Percentiles rank a stretch among this genome's conserved stretches.
Conservation (phyloP, 2,329 filamentous ascomycete species). For the Pseudodiploospora longispora region DNA sequence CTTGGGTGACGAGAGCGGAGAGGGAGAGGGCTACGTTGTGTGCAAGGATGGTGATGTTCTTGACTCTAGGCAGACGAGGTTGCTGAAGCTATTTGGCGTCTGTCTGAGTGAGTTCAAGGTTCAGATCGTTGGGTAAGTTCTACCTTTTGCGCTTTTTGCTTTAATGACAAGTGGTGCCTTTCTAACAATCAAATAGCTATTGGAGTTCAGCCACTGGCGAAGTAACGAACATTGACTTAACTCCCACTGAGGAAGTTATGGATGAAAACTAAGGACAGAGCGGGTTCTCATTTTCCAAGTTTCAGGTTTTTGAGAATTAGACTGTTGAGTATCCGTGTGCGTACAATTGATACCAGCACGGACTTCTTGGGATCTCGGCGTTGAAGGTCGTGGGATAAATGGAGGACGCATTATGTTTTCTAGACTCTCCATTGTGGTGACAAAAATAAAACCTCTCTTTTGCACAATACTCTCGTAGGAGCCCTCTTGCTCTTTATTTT, state of each 20-base stretch:
- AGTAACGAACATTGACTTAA: conserved; percentile 46
- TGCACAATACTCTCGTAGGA: background rate
- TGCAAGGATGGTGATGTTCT: conserved; percentile 79
- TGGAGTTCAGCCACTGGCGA: conserved; percentile 53
- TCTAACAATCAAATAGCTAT: conserved; percentile 32
- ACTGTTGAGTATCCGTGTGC: conserved; percentile 19
- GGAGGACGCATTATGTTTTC: conserved; percentile 21
- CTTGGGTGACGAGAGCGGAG: conserved; percentile 51
- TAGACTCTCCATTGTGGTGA: background rate
- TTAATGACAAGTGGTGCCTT: background rate
- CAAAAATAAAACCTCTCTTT: too few relatives aligned
- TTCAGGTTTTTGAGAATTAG: conserved; percentile 11
- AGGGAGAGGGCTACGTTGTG: conserved; percentile 57
- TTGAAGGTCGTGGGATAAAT: conserved; percentile 24
- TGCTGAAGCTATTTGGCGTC: conserved; percentile 90
- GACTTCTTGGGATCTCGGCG: conserved; percentile 25
- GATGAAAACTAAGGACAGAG: conserved; percentile 15
- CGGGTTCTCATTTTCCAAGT: conserved; percentile 9
- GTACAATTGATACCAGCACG: conserved; percentile 28
- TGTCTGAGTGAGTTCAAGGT: conserved; percentile 88
- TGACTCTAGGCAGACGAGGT: conserved; percentile 83
- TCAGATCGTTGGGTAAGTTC: conserved; percentile 60
- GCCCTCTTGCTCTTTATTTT: background rate
- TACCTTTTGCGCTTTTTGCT: background rate
- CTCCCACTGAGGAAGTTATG: conserved; percentile 29